phyloP scores from a whole-genome alignment of 371 early-diverging fungal genomes.

The Parasitella parasitica region DNA sequence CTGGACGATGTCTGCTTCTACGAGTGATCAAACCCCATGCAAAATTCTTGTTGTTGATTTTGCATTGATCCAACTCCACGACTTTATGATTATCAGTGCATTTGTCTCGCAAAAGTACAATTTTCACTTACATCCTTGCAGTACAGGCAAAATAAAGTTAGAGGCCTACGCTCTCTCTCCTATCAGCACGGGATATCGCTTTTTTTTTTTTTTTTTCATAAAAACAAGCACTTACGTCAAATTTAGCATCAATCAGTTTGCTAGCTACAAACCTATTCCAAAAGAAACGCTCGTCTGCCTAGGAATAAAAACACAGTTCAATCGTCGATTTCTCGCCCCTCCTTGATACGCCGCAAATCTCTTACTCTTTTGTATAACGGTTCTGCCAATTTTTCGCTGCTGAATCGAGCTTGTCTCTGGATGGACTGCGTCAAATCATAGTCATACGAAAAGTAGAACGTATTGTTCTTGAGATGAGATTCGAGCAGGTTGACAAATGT shows the following conservation, averaged over 20 bases:
- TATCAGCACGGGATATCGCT: no score
- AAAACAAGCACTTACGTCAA: constrained; percentile 47
- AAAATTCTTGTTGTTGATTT: constrained; percentile 65
- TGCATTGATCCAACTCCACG: constrained; percentile 48
- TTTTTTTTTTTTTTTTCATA: not conserved
- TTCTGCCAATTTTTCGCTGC: constrained; percentile 10
- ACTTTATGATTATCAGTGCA: constrained; percentile 35
- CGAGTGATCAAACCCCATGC: constrained; percentile 82
- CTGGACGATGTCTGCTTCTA: constrained; percentile 75
- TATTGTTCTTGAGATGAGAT: constrained; percentile 62
- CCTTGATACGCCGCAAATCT: no score
- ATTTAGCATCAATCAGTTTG: constrained; percentile 62
- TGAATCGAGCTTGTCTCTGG: constrained; percentile 67
- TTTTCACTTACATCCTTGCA: constrained; percentile 89
- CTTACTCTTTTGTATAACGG: constrained; percentile 52
- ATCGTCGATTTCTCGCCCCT: no score
- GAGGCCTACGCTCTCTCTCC: constrained; percentile 62
- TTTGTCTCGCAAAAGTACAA: not conserved
- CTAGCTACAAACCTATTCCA: constrained; percentile 80
- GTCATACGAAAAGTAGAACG: constrained; percentile 85
- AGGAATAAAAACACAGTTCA: not conserved
- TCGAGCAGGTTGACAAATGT: constrained; percentile 73
- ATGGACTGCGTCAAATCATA: constrained; percentile 84
- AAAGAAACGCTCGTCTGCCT: constrained; percentile 89
- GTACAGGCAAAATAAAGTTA: constrained; percentile 85